Evolutionary conservation across 441 rosid species (phyloP), one percentile per base, ranked within the genome.

Genomic region (Daphne laureola): DNA sequence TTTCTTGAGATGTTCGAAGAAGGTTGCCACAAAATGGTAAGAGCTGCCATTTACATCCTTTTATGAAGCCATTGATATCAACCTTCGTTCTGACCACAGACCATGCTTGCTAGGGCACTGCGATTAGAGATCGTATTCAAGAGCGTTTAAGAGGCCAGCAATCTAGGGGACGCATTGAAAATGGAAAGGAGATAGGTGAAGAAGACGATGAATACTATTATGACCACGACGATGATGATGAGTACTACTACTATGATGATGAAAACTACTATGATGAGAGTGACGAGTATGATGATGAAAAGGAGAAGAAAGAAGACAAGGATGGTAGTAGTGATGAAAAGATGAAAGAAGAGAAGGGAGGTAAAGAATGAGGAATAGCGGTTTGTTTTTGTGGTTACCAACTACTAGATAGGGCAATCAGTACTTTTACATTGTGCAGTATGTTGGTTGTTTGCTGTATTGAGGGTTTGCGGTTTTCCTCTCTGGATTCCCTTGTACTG

Each of bases 1-100:
- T 89, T 89, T 64, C 86, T 89, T 26, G 97, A 84, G 70, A 82
- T 86, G 87, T 89, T 89, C 46, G 97, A 89, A 73, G 95, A 89
- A 72, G 77, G 97, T 44, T 89, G 86, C 74, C 97, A 89, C 62
- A 86, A 89, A 72, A 82, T 89, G 97, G 97, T 89, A 42, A 69
- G 75, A 17, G 16, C 17, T 38, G 26, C 14, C 47, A 46, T 23
- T 44, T 13, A 36, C 13, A 25, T 31, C 11, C 8, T 31, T 31
- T 31, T 31, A 8, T 31, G 11, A 31, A 31, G 38, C 38, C 38
- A 6, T 31, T 31, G 38, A 9, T 31, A 31, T 31, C 38, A 31
- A 31, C 8, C 38, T 31, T 31, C 38, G 7, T 31, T 31, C 38
- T 31, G 8, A 31, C 38, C 38, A 1, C 0, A 56, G 23, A 45